Percentiles rank a stretch among this genome's conserved stretches.
Conservation (phyloP, 2,329 filamentous ascomycete genomes). For the Chaetomium strumarium region DNA sequence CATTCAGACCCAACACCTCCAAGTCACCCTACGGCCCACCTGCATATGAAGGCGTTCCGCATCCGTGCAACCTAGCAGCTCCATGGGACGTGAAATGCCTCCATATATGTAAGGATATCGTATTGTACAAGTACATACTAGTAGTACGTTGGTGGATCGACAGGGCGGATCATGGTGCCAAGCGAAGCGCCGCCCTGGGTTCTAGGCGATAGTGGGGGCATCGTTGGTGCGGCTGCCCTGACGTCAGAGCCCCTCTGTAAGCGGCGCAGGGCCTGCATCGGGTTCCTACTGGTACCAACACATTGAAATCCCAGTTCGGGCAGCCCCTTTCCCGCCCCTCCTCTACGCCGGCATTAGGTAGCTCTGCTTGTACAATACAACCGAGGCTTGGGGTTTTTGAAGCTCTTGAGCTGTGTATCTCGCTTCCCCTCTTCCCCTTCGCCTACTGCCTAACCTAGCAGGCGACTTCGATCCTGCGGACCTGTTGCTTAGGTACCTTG, state of each 20-base stretch:
- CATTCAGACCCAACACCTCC: no score
- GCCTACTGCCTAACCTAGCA: background rate
- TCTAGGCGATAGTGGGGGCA: conserved; percentile 3
- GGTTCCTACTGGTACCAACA: background rate
- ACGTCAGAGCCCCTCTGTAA: conserved; percentile 13
- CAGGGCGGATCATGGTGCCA: conserved; percentile 5
- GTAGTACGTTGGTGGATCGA: conserved; percentile 3
- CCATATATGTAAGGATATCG: no score
- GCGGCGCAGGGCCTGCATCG: conserved; percentile 4
- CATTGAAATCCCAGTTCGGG: background rate
- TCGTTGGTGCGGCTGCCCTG: conserved; percentile 8
- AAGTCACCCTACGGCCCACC: no score
- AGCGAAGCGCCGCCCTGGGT: conserved; percentile 3
- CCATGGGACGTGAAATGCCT: no score
- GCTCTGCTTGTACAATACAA: conserved; percentile 1
- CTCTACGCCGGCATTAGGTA: background rate
- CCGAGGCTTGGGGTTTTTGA: background rate
- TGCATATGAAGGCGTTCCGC: no score
- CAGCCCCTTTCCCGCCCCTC: background rate
- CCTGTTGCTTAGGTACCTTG: conserved; percentile 7
- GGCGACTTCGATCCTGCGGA: background rate
- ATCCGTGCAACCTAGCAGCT: no score
- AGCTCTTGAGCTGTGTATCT: background rate
- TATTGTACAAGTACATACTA: no score
- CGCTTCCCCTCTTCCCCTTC: background rate